Percentiles rank a stretch among this genome's conserved stretches.
These are phyloP conservation scores for Solanum arcanum DNA, from an alignment of 257 asterid genomes.

Conservation along the genomic window DNA sequence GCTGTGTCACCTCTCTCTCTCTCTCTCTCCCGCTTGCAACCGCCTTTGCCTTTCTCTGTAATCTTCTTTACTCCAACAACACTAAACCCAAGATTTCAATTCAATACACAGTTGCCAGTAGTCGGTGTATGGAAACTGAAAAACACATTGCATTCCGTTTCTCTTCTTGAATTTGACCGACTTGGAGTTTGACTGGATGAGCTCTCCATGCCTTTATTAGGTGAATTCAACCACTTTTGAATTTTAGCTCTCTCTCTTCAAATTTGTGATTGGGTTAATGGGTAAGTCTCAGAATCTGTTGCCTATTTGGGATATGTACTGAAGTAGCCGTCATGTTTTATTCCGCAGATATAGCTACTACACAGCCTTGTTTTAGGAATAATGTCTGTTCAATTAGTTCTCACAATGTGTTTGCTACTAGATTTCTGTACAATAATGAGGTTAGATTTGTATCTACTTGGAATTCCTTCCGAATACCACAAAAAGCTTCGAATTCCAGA, in stretches of 20 bases:
- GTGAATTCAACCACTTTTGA: constrained; percentile 11
- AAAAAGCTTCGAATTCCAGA: constrained; percentile 16
- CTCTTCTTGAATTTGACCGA: constrained; percentile 11
- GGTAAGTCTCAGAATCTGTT: neutral
- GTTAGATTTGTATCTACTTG: constrained; percentile 29
- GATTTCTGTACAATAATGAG: constrained; percentile 27
- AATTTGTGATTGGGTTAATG: neutral
- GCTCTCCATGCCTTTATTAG: constrained; percentile 92
- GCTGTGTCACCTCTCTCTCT: neutral
- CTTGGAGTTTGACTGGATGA: constrained; percentile 58
- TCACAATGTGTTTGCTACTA: constrained; percentile 18
- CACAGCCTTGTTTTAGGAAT: constrained; percentile 63
- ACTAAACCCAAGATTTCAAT: neutral
- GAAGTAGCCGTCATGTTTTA: neutral
- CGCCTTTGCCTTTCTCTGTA: neutral
- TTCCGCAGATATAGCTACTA: constrained; percentile 74
- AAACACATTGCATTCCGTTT: neutral
- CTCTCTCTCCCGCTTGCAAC: neutral
- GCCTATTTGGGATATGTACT: neutral
- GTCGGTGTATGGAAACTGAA: constrained; percentile 5
- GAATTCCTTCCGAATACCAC: constrained; percentile 20
- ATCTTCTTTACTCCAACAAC: neutral
- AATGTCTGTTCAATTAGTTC: constrained; percentile 38
- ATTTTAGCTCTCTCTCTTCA: neutral
- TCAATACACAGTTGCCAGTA: neutral